phyloP scores from a whole-genome alignment of 371 early-diverging fungal genomes.

The Mortierella sp. region DNA sequence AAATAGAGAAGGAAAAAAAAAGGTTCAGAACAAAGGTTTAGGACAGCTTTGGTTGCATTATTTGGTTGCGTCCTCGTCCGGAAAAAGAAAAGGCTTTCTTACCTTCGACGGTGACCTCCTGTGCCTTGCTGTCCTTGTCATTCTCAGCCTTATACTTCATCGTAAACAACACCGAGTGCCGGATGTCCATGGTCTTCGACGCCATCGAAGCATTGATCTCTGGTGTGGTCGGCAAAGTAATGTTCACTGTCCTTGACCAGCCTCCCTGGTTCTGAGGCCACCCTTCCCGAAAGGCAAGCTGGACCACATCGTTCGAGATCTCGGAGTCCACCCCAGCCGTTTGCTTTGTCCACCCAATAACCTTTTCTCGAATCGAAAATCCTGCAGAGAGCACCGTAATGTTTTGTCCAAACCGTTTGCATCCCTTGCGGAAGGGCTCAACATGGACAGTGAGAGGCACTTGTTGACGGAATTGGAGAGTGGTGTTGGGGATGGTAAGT shows the following conservation, averaged over 20 bases:
- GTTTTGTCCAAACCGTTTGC: constrained; percentile 12
- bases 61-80: no score
- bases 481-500: constrained; percentile 12
- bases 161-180: background rate
- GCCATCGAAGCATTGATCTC: background rate
- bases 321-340: background rate
- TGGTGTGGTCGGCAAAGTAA: background rate
- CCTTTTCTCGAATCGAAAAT: constrained; percentile 16
- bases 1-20: background rate
- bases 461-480: background rate
- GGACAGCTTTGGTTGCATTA: no score
- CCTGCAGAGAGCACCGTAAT: background rate
- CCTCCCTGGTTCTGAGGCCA: background rate
- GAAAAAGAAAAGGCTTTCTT: background rate
- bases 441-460: constrained; percentile 13
- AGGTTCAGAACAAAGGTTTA: background rate
- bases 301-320: background rate
- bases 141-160: background rate
- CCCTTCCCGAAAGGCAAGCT: background rate
- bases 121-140: background rate
- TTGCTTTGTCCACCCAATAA: background rate
- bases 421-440: background rate
- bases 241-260: background rate
- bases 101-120: background rate
- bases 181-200: background rate